phyloP scores from a whole-genome alignment of 306 rosid species.

The Astragalus membranaceus region DNA sequence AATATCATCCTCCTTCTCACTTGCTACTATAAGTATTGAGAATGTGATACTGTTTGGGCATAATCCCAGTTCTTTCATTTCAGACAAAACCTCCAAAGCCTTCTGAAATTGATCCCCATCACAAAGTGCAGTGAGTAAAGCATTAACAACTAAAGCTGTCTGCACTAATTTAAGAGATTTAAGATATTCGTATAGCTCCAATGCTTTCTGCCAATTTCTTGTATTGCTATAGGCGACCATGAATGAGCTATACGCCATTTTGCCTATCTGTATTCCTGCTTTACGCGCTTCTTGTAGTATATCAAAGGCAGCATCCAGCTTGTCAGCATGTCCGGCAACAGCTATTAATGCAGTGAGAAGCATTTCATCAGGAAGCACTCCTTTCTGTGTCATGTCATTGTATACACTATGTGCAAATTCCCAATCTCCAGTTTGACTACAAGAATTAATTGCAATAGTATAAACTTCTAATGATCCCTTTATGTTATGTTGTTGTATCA shows the following conservation, averaged over 20 bases:
- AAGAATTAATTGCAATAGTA: constrained; percentile 86
- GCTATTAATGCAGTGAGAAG: constrained; percentile 91
- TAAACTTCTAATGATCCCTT: constrained; percentile 92
- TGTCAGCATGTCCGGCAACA: constrained; percentile 90
- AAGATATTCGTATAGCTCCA: constrained; percentile 72
- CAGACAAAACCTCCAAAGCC: constrained; percentile 74
- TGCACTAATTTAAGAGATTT: constrained; percentile 48
- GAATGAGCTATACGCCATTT: constrained; percentile 76
- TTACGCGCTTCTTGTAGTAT: constrained; percentile 54
- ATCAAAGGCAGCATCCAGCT: constrained; percentile 86
- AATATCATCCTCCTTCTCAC: constrained; percentile 90
- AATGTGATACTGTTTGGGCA: constrained; percentile 79
- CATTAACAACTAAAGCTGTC: constrained; percentile 82
- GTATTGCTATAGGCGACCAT: constrained; percentile 99
- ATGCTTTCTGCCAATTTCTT: constrained; percentile 78
- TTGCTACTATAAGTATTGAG: constrained; percentile 74
- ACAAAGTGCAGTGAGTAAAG: constrained; percentile 92
- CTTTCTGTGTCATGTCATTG: constrained; percentile 67
- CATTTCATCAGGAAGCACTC: constrained; percentile 86
- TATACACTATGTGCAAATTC: constrained; percentile 66
- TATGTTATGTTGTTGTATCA: constrained; percentile 61
- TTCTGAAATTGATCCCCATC: constrained; percentile 78
- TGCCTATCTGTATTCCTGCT: constrained; percentile 58
- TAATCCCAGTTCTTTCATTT: constrained; percentile 76
- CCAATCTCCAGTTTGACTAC: constrained; percentile 91